phyloP scores from a whole-genome alignment of 1,284 basidiomycete species.

The Singerocomus rubriflavus region DNA sequence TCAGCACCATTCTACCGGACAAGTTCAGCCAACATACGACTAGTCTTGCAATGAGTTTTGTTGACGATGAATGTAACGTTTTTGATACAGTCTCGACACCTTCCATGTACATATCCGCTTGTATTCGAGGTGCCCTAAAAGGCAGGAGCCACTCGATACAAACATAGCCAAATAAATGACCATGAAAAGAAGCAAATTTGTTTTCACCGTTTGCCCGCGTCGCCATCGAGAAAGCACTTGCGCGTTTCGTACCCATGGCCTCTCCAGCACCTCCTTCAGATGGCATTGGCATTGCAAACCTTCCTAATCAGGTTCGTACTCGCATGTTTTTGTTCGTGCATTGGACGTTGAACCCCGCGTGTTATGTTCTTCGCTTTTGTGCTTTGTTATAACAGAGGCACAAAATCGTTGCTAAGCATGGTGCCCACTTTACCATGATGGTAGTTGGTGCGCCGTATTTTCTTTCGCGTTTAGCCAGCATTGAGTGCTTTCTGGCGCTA shows the following conservation, averaged over 20 bases:
- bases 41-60: neutral
- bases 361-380: constrained; percentile 11
- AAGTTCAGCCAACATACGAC: neutral
- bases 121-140: too few species aligned
- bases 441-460: constrained; percentile 78
- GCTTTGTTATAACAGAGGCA: constrained; percentile 58
- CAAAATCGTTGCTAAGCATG: constrained; percentile 95
- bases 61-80: neutral
- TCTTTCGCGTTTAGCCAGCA: neutral
- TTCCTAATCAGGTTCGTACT: constrained; percentile 91
- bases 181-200: constrained; percentile 22
- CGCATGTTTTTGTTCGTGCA: neutral
- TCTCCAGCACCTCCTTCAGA: constrained; percentile 40
- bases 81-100: neutral
- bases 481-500: neutral
- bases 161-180: constrained; percentile 26
- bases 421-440: constrained; percentile 99
- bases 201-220: constrained; percentile 22
- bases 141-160: constrained; percentile 20
- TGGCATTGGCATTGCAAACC: constrained; percentile 88
- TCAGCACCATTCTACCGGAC: too few species aligned
- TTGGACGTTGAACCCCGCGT: neutral
- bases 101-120: too few species aligned
- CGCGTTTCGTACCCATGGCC: constrained; percentile 22
- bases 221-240: constrained; percentile 14